Conservation (phyloP, 768 basidiomycete genomes). For the Naematelia encephala region DNA sequence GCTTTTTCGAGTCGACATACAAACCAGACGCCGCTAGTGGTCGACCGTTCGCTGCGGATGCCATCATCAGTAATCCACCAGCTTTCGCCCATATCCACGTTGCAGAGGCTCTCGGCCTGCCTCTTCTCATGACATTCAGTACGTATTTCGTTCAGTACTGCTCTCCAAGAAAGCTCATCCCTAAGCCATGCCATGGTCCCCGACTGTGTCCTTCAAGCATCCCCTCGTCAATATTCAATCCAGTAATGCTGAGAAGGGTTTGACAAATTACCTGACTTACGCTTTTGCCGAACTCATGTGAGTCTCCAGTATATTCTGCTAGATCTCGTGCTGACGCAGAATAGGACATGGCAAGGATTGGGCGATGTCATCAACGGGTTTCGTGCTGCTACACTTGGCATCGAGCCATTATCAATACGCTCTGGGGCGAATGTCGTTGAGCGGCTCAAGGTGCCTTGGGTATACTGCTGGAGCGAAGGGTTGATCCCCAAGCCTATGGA, state of each 20-base stretch:
- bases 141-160: slow-evolving; percentile 10
- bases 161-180: slow-evolving; percentile 7
- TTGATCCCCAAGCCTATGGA: slow-evolving; percentile 63
- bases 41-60: slow-evolving; percentile 59
- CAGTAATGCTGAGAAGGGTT: slow-evolving; percentile 58
- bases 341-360: slow-evolving; percentile 52
- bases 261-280: slow-evolving; percentile 62
- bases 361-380: slow-evolving; percentile 63
- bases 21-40: slow-evolving; percentile 56
- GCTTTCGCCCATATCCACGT: slow-evolving; percentile 66
- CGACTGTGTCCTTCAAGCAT: slow-evolving; percentile 61
- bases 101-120: slow-evolving; percentile 63
- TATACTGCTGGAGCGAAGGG: slow-evolving; percentile 63
- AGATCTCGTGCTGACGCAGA: background rate
- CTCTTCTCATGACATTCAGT: slow-evolving; percentile 60
- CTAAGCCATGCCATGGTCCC: slow-evolving; percentile 68
- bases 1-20: slow-evolving; percentile 60
- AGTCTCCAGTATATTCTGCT: slow-evolving; percentile 1
- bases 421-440: slow-evolving; percentile 60
- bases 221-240: slow-evolving; percentile 62
- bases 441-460: slow-evolving; percentile 61
- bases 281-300: slow-evolving; percentile 61
- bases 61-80: slow-evolving; percentile 67
- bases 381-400: slow-evolving; percentile 56
- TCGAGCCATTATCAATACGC: slow-evolving; percentile 56